Evolutionary conservation across 768 basidiomycete genomes (phyloP).

Genomic region (Tylopilus sp.): DNA sequence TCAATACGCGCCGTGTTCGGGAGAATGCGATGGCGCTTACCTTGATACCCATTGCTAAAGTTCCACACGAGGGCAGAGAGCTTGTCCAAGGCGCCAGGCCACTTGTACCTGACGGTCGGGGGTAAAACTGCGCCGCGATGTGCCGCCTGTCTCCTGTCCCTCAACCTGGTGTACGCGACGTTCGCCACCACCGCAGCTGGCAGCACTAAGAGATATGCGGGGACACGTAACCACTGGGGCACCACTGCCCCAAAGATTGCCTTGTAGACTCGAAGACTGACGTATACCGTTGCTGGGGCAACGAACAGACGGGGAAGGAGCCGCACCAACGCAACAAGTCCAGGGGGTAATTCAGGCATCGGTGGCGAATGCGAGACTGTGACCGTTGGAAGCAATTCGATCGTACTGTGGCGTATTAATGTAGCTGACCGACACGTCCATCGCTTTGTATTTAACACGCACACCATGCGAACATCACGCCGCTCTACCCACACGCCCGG

Average conservation of each 20-base stretch:
- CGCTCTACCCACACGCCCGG: no score
- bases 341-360: constrained; percentile 26
- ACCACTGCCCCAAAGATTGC: background rate
- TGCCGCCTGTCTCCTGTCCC: constrained; percentile 35
- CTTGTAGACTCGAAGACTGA: constrained; percentile 11
- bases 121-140: background rate
- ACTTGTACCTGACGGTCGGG: background rate
- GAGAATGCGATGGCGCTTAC: constrained; percentile 24
- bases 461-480: no score
- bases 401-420: no score
- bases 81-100: background rate
- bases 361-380: background rate
- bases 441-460: no score
- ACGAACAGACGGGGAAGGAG: constrained; percentile 27
- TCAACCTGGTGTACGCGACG: constrained; percentile 43
- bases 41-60: constrained; percentile 45
- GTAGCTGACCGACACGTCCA: no score
- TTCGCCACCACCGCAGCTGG: constrained; percentile 17
- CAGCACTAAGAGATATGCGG: constrained; percentile 24
- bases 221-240: constrained; percentile 12
- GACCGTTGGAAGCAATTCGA: no score
- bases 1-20: background rate
- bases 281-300: constrained; percentile 16
- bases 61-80: constrained; percentile 22
- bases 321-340: constrained; percentile 30